Base-by-base conservation (phyloP, 176 grass and related monocot species). In the Triticum monococcum region DNA sequence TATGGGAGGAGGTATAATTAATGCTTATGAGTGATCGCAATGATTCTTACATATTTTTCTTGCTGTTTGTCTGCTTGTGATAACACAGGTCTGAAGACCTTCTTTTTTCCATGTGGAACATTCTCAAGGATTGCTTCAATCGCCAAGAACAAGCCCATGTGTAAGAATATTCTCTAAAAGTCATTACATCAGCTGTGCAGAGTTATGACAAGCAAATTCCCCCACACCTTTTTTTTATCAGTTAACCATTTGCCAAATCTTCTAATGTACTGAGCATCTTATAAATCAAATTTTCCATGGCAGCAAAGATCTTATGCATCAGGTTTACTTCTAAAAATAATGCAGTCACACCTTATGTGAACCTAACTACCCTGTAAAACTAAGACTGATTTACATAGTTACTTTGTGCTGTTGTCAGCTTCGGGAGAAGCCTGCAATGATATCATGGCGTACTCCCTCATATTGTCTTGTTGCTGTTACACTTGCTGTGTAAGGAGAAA, bases 381-480 rank as follows among this genome's bases (percentile, higher is more conserved):
- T 38, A 31, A 79, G 17, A 28, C 26, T 67, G 0, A 45, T 79
- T 82, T 28, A 57, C 74, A 65, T 14, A 38, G 54, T 87, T 61
- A 33, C 38, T 86, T 24, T 79, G 8, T 85, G 54, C 23, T 87
- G 13, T 68, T 81, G 32, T 82, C 92, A 99, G 97, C 97, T 83
- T 90, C 94, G 2, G 78, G 85, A 18, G 94, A 96, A 87, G 94
- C 92, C 30, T 99, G 97, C 76, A 99, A 99, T 91, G 97, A 99
- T 86, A 87, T 99, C 80, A 81, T 99, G 94, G 94, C 90, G 31
- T 96, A 94, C 78, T 91, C 97, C 22, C 69, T 99, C 52, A 93
- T 99, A 90, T 80, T 99, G 12, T 96, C 97, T 16, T 99, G 97
- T 79, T 99, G 97, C 81, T 99, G 97, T 83, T 99, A 99, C 81